Base-by-base conservation (phyloP, 345 rosid species). In the Cardamine chenopodiifolia region DNA sequence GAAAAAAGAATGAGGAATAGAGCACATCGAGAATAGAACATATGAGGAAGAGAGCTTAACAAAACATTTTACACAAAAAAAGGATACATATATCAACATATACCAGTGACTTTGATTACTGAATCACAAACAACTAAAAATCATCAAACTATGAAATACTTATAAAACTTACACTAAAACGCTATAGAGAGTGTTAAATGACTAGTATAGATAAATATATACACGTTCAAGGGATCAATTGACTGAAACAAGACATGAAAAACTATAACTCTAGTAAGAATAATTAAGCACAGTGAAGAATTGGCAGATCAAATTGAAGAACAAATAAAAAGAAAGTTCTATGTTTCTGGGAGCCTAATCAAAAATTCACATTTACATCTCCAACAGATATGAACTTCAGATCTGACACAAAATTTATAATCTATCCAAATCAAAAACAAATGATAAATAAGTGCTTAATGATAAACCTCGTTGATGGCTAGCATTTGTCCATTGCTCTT, bases 401-500 rank as follows among this genome's bases (percentile, higher is more conserved):
- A 72, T 26, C 53, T 1, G 17, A 50, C 15, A 61, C 1, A 11
- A 10, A 14, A 4, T 8, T n/a, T 4, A 23, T 29, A 12, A 50
- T 17, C n/a, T n/a, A n/a, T n/a, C n/a, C 23, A 8, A 4, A 35
- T 31, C 25, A 52, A n/a, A 47, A 8, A 56, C 4, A 48, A 37
- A 20, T 4, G 25, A 19, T 42, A 1, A 14, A 5, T 5, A 42
- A 15, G 22, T 7, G 22, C 3, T 45, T 7, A 45, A 11, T 45
- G 50, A 44, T 50, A 29, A 22, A 83, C 86, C 83, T 81, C 86
- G 19, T 83, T 83, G 50, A 83, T 83, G 14, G 86, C 86, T 2
- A 83, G 80, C 66, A 83, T 69, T 61, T 83, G 84, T 2, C 86
- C 84, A 56, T 81, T 83, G 79, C 86, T 83, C 73, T 83, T 83